These are phyloP conservation scores for Diaporthe citriasiana DNA, from an alignment of 2,329 filamentous ascomycete species.

Conservation along the genomic window DNA sequence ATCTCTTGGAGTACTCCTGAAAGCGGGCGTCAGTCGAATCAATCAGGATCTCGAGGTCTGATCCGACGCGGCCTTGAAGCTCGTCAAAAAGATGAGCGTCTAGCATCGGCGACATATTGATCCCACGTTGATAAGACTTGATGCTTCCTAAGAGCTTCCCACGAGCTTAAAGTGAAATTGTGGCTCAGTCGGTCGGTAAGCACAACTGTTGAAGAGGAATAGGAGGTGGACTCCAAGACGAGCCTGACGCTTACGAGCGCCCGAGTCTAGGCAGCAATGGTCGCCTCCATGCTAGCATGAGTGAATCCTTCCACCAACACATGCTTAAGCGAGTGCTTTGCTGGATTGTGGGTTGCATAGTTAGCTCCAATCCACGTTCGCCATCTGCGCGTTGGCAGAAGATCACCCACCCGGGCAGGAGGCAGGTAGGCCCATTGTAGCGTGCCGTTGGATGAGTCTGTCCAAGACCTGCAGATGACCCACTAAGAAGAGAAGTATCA, in stretches of 20 bases:
- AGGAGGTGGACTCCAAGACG: neutral
- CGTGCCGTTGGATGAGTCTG: too few species aligned
- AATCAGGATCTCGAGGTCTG: slow-evolving; percentile 18
- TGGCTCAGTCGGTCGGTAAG: neutral
- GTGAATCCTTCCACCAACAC: neutral
- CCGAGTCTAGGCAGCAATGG: accelerated
- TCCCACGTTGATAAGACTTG: neutral
- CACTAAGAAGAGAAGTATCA: too few species aligned
- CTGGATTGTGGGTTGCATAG: neutral
- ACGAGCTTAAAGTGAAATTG: neutral
- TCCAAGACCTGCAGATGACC: too few species aligned
- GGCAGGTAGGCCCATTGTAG: too few species aligned
- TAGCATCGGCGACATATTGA: slow-evolving; percentile 2
- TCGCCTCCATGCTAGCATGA: too few species aligned
- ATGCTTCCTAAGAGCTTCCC: neutral
- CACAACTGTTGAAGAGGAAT: neutral
- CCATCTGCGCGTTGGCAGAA: neutral
- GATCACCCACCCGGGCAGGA: too few species aligned
- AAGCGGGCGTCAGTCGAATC: slow-evolving; percentile 1
- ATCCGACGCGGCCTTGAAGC: slow-evolving; percentile 14
- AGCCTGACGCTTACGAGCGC: neutral
- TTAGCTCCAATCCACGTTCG: neutral
- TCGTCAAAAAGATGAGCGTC: slow-evolving; percentile 1
- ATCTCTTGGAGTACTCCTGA: slow-evolving; percentile 28
- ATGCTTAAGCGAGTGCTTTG: neutral